Evolutionary conservation across 2,329 filamentous ascomycete genomes (phyloP).

Genomic region (Penicillium sp.): DNA sequence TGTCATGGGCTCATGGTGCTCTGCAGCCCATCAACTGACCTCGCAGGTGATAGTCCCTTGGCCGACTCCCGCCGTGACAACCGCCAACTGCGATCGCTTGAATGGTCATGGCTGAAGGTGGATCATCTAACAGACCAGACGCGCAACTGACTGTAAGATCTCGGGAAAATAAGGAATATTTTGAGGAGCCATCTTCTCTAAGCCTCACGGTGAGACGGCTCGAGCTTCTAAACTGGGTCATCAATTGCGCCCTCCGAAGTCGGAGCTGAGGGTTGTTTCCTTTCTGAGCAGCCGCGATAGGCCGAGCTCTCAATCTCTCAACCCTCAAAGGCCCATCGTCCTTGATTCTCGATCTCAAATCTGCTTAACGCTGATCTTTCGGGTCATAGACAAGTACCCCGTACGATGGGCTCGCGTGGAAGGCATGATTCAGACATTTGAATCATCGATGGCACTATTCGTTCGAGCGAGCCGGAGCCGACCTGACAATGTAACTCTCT

Average conservation of each 20-base stretch:
- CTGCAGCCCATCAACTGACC: constrained; percentile 13
- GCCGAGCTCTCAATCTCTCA: background rate
- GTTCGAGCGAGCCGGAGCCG: background rate
- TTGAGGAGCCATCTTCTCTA: constrained; percentile 3
- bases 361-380: background rate
- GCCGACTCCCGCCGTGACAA: constrained; percentile 8
- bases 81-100: constrained; percentile 3
- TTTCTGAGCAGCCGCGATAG: constrained; percentile 7
- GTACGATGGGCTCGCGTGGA: background rate
- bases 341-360: background rate
- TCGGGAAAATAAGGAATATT: constrained; percentile 19
- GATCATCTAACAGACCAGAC: constrained; percentile 13
- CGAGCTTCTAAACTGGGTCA: background rate
- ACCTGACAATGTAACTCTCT: constrained; percentile 14
- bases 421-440: background rate
- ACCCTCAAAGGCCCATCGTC: background rate
- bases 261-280: constrained; percentile 9
- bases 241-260: constrained; percentile 11
- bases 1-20: too few relatives aligned
- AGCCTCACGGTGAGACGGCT: constrained; percentile 2
- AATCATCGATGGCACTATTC: background rate
- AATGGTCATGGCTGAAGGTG: constrained; percentile 10
- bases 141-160: constrained; percentile 12
- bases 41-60: constrained; percentile 13
- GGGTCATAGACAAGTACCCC: background rate